A percentile compares a stretch with the other conserved stretches of the same genome.
Conservation (phyloP, 257 asterid genomes). For the Primulina huaijiensis region DNA sequence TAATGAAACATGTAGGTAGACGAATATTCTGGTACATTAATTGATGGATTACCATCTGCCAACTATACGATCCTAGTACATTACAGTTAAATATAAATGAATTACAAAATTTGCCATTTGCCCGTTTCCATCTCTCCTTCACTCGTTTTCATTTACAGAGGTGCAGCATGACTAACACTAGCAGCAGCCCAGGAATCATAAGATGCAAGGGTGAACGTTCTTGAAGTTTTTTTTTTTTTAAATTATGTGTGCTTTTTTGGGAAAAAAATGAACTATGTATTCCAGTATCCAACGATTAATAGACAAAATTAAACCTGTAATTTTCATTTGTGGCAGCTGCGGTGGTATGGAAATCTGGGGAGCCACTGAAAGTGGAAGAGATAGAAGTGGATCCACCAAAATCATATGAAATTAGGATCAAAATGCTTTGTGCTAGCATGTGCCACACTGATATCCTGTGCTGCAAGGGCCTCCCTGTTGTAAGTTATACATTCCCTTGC, state of each 20-base stretch:
- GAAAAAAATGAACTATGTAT: neutral
- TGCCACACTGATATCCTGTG: constrained; percentile 57
- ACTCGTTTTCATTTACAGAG: too few species aligned
- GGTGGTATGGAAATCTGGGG: constrained; percentile 42
- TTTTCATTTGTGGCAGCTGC: constrained; percentile 40
- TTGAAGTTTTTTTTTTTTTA: neutral
- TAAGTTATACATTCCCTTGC: constrained; percentile 22
- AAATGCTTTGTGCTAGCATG: constrained; percentile 62
- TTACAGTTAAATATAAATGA: too few species aligned
- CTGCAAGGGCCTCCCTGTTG: constrained; percentile 41
- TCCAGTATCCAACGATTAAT: too few species aligned
- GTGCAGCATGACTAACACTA: constrained; percentile 23
- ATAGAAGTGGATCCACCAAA: constrained; percentile 60
- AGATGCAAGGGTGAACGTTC: constrained; percentile 43
- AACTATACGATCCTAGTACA: too few species aligned
- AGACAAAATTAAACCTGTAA: neutral
- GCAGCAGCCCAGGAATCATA: constrained; percentile 29
- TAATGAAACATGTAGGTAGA: too few species aligned
- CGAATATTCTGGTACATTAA: too few species aligned
- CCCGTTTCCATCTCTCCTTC: too few species aligned
- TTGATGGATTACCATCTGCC: too few species aligned
- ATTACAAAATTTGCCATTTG: too few species aligned
- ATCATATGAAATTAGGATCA: constrained; percentile 50
- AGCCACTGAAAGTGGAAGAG: constrained; percentile 41
- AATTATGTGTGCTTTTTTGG: neutral